Evolutionary conservation across 2,329 filamentous ascomycete genomes (phyloP).

Genomic region (Chrysoporthe cubensis): DNA sequence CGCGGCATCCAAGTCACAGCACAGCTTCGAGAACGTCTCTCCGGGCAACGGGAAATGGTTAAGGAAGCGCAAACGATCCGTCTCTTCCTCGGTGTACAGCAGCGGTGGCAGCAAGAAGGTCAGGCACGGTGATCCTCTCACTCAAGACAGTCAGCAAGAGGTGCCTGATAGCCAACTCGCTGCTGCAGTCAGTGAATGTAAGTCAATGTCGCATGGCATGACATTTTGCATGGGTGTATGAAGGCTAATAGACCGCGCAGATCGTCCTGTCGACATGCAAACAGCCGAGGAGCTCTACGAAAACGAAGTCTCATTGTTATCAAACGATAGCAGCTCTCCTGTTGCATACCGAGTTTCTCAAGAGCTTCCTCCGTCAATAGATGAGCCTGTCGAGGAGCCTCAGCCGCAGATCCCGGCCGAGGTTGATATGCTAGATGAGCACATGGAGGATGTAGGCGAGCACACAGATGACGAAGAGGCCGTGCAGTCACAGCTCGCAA

Average conservation of each 20-base stretch:
- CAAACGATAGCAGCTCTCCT: background rate
- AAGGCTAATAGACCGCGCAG: conserved; percentile 8
- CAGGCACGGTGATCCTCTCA: conserved; percentile 29
- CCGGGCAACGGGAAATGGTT: conserved; percentile 24
- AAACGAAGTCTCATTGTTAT: background rate
- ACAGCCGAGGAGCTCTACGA: conserved; percentile 1
- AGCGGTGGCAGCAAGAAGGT: conserved; percentile 34
- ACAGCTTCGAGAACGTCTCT: conserved; percentile 26
- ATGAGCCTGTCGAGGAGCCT: background rate
- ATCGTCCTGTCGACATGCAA: conserved; percentile 5
- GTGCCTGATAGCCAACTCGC: conserved; percentile 32
- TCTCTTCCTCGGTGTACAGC: conserved; percentile 31
- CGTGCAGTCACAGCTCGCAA: conserved; percentile 27
- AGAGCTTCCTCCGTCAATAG: background rate
- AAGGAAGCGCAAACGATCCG: conserved; percentile 38
- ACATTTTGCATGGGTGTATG: background rate
- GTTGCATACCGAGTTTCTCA: conserved; percentile 8
- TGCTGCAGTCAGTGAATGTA: conserved; percentile 12
- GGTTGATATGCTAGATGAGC: background rate
- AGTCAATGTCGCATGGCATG: background rate
- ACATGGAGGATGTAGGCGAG: conserved; percentile 5
- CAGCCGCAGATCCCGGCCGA: background rate
- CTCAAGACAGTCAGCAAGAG: conserved; percentile 24
- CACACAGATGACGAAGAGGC: conserved; percentile 23
- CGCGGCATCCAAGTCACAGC: conserved; percentile 30